Evolutionary conservation across 1,284 basidiomycete genomes (phyloP), one percentile per base, ranked within the genome.

Genomic region (Sanghuangporus sanghuang): DNA sequence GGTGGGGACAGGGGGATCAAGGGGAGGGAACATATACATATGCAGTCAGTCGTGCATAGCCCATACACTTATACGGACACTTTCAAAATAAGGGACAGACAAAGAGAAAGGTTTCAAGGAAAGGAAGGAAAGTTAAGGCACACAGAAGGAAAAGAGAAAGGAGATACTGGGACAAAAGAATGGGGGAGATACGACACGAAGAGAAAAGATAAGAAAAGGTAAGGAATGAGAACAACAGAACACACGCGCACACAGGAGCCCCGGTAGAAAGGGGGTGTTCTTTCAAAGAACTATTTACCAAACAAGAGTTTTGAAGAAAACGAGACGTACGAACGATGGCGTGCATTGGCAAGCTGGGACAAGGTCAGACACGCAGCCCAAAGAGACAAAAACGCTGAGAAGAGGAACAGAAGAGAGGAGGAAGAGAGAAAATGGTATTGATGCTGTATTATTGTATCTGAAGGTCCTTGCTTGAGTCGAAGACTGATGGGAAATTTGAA

Each of bases 31-130:
- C 58, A 60, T 60, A 49, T 60, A 60, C 58, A 60, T 60, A 18
- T 50, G 3, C 27, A 32, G 5, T 32, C 27, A 32, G 27, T 32
- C 35, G 48, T 52, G 58, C 58, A 60, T 52, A 52, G 58, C 58
- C 49, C 58, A 60, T 60, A 59, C 46, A 60, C 58, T 53, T 60
- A 60, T 21, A 60, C 27, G 49, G 27, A 52, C 48, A 52, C 48
- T 39, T 49, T 49, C 42, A 57, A 57, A 40, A 46, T 42, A 42
- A 27, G 57, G 57, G 57, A 49, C 21, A 6, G 14, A 32, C 27
- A 49, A 46, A 38, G 23, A 49, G 36, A 42, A 42, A 42, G 16
- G 44, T 46, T n/a, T 16, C 1, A 18, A n/a, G 7, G 16, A 46
- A n/a, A 44, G 32, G 44, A 57, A 42, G 40, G 12, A 57, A 57